Percentiles rank a stretch among this genome's conserved stretches.
Evolutionary conservation across 75 land plant genomes (phyloP).

Genomic region (Isoetes taiwanensis): DNA sequence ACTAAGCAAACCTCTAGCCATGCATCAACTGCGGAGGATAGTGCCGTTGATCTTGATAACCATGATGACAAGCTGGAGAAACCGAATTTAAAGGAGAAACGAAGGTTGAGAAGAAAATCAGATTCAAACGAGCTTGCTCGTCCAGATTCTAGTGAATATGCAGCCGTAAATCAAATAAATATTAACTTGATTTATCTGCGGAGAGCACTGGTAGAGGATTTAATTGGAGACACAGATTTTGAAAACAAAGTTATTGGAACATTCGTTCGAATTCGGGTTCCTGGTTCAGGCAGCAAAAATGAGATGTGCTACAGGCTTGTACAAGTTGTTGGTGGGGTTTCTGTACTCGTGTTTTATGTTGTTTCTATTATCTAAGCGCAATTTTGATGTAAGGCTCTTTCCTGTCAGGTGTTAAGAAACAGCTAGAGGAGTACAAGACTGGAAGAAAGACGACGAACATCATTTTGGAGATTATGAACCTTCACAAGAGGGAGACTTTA

Average conservation of each 20-base stretch:
- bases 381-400: not conserved
- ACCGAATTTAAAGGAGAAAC: conserved; percentile 29
- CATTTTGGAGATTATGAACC: conserved; percentile 65
- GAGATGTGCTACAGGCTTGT: conserved; percentile 80
- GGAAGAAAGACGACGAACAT: conserved; percentile 55
- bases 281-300: conserved; percentile 52
- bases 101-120: conserved; percentile 35
- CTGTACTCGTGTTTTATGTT: not conserved
- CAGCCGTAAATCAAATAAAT: conserved; percentile 79
- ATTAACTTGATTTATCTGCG: conserved; percentile 60
- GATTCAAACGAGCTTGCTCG: conserved; percentile 32
- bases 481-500: conserved; percentile 58
- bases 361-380: too few relatives aligned
- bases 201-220: conserved; percentile 66
- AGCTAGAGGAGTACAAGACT: conserved; percentile 40
- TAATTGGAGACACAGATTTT: conserved; percentile 59
- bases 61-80: conserved; percentile 22
- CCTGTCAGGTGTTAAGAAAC: conserved; percentile 50
- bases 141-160: conserved; percentile 62
- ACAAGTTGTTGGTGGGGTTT: conserved; percentile 63
- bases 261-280: conserved; percentile 78
- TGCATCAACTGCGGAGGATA: conserved; percentile 12
- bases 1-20: conserved; percentile 29
- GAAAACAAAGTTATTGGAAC: conserved; percentile 54
- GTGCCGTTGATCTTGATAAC: conserved; percentile 28